Base-by-base conservation (phyloP, 768 basidiomycete genomes). In the Stropharia rugosoannulata region DNA sequence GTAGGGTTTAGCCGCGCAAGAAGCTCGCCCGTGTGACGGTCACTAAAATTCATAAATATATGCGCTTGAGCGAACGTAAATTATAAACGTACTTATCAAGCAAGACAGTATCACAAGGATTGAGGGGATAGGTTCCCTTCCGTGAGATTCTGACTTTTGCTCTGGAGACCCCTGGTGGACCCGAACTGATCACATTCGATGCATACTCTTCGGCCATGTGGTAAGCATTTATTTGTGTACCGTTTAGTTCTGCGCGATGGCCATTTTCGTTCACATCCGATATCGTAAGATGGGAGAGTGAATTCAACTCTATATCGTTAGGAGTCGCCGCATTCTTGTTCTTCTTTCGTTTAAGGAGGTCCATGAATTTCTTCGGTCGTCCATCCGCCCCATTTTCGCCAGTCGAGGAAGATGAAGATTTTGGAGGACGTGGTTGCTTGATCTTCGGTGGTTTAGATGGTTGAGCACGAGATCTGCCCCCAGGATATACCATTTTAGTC, bases 1-100 rank as follows among this genome's bases (percentile, higher is more conserved):
- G 72, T 73, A 5, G 74, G 71, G 50, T 77, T 81, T n/a, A 91
- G 72, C 19, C 78, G 79, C n/a, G 71, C 75, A 18, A 88, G 64
- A 11, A 91, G 62, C 10, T 74, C 62, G 36, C 82, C 76, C 2
- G 82, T 77, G 50, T 81, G 79, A 38, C 73, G 78, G 62, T 90
- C 89, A 51, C 89, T 90, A 38, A 49, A 47, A 36, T 16, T 53
- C 25, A 56, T 40, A 39, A 19, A 29, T 38, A 39, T 37, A 22
- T 54, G 19, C 47, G 44, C 35, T n/a, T 48, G 19, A 56, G 41
- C 13, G 37, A 45, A 38, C 46, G 51, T 27, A 51, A 25, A 38
- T 54, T 40, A 35, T 22, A 35, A 15, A 70, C 82, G 57, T 59
- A 88, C 87, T 78, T 86, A 59, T 84, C 82, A 18, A 85, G 68